phyloP scores from a whole-genome alignment of 345 rosid species.

The Gossypium raimondii region DNA sequence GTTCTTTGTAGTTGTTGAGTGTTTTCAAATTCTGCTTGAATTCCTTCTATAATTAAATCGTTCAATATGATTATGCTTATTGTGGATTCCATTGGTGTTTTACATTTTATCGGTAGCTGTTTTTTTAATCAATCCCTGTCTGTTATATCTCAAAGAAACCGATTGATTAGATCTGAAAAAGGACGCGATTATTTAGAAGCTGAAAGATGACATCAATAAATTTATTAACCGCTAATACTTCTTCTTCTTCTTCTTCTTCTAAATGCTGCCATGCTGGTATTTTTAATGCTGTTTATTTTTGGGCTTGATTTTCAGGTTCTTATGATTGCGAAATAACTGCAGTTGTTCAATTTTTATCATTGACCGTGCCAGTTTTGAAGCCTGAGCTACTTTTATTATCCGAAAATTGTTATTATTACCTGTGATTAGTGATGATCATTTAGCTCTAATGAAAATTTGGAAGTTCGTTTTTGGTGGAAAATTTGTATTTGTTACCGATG shows the following conservation, averaged over 20 bases:
- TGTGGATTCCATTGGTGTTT: not conserved
- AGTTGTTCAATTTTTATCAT: not conserved
- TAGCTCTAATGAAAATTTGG: slow-evolving; percentile 38
- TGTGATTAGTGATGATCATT: slow-evolving; percentile 29
- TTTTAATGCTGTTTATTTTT: not conserved
- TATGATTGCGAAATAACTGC: not conserved
- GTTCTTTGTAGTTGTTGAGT: not conserved
- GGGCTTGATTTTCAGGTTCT: slow-evolving; percentile 13
- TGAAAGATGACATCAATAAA: not conserved
- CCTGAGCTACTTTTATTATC: slow-evolving; percentile 7
- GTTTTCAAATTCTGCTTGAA: not conserved
- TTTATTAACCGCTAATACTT: not conserved
- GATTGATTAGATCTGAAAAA: not conserved
- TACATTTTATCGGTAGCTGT: not conserved
- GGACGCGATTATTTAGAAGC: not conserved
- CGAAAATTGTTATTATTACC: slow-evolving; percentile 13
- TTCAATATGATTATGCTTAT: not conserved
- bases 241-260: not conserved
- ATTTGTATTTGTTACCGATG: slow-evolving; percentile 45
- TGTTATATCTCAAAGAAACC: not conserved
- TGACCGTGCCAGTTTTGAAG: not conserved
- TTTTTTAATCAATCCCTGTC: not conserved
- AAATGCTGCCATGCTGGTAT: not conserved
- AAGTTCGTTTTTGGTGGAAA: slow-evolving; percentile 33
- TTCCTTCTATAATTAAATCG: not conserved